Evolutionary conservation across 768 basidiomycete genomes (phyloP).

Genomic region (Leccinum subgranulosum): DNA sequence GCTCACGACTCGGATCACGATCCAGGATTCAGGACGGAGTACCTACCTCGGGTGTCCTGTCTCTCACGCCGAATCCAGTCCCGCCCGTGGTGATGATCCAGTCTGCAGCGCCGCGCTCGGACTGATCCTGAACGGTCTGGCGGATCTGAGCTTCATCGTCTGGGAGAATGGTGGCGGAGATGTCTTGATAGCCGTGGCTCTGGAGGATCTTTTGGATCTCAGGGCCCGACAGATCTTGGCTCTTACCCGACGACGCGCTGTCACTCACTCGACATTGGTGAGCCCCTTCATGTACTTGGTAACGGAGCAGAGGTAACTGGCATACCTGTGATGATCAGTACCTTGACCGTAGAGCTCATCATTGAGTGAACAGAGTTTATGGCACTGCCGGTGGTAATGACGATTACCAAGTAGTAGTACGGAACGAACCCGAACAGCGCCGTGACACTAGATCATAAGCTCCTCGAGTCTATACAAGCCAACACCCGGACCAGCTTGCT

Average conservation of each 20-base stretch:
- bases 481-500: conserved; percentile 50
- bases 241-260: conserved; percentile 49
- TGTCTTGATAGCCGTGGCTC: conserved; percentile 36
- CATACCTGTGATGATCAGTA: conserved; percentile 29
- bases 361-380: background rate
- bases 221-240: conserved; percentile 66
- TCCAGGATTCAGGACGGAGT: background rate
- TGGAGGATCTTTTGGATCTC: conserved; percentile 51
- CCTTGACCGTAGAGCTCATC: conserved; percentile 20
- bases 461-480: conserved; percentile 75
- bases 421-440: background rate
- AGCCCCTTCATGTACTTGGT: background rate
- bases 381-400: background rate
- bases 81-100: conserved; percentile 85
- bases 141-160: conserved; percentile 61
- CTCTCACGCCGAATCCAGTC: conserved; percentile 80
- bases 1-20: background rate
- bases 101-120: conserved; percentile 47
- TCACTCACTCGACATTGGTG: conserved; percentile 53
- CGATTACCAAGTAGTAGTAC: background rate
- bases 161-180: conserved; percentile 49
- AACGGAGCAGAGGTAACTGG: background rate
- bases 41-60: conserved; percentile 78
- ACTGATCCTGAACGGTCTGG: conserved; percentile 44
- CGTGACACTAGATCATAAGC: conserved; percentile 44